Conservation (phyloP, 345 rosid species). For the Lagerstroemia speciosa region DNA sequence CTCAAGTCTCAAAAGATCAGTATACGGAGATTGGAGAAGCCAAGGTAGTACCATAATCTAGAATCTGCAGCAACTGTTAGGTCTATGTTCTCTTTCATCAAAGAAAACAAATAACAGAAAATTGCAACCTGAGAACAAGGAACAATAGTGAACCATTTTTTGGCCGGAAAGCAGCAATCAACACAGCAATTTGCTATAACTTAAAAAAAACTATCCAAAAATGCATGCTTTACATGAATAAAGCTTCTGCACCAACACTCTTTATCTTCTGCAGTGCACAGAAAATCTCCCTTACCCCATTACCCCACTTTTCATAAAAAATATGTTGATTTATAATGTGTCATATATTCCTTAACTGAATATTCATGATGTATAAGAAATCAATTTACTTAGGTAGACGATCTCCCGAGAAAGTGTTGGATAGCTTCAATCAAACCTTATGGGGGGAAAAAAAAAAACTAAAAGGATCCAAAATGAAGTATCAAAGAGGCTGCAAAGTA, state of each 20-base stretch:
- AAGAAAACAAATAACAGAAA: background rate
- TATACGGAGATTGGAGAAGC: background rate
- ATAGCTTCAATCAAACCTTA: background rate
- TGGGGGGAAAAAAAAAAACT: background rate
- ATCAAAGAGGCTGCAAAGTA: background rate
- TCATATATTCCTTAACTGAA: background rate
- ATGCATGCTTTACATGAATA: background rate
- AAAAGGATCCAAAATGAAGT: background rate
- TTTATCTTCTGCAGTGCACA: background rate
- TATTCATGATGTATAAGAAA: conserved; percentile 1
- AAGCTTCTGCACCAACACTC: background rate
- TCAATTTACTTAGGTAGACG: background rate
- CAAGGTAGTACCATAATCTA: background rate
- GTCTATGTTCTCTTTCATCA: background rate
- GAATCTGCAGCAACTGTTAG: background rate
- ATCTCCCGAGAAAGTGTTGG: too few relatives aligned
- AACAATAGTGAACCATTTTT: background rate
- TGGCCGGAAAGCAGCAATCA: background rate
- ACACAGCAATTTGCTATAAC: background rate
- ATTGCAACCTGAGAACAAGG: background rate
- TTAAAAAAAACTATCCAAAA: background rate
- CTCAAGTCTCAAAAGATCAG: conserved; percentile 1
- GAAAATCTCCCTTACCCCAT: too few relatives aligned
- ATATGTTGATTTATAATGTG: background rate
- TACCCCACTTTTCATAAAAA: background rate